Conservation (phyloP, 2,329 filamentous ascomycete genomes). For the Aspergillus latus region DNA sequence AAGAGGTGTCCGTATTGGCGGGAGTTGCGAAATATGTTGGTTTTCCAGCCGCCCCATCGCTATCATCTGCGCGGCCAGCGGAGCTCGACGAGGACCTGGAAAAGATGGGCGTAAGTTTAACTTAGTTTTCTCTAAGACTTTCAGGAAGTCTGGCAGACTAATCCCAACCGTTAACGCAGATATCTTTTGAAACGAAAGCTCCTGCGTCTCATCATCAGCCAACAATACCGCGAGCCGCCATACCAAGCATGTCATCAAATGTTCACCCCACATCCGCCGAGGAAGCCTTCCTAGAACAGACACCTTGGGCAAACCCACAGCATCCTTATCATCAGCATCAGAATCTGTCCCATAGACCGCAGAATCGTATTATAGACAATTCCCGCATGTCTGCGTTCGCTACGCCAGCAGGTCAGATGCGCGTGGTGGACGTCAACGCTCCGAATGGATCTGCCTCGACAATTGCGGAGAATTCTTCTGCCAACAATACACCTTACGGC, state of each 20-base stretch:
- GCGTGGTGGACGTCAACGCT: constrained; percentile 43
- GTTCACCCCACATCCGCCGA: constrained; percentile 59
- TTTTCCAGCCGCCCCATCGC: constrained; percentile 89
- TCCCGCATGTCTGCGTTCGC: constrained; percentile 38
- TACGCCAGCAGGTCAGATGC: constrained; percentile 47
- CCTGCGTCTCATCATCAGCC: constrained; percentile 28
- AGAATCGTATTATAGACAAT: constrained; percentile 34
- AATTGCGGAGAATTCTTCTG: constrained; percentile 47
- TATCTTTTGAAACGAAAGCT: constrained; percentile 30
- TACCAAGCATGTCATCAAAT: constrained; percentile 37
- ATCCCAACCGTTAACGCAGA: constrained; percentile 21
- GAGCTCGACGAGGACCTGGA: constrained; percentile 86
- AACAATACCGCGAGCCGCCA: constrained; percentile 29
- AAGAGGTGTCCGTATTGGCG: constrained; percentile 86
- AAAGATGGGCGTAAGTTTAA: constrained; percentile 75
- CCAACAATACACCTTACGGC: constrained; percentile 46
- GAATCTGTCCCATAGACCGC: constrained; percentile 39
- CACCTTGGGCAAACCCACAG: constrained; percentile 89
- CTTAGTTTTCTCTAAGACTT: neutral
- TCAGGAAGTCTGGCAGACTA: neutral
- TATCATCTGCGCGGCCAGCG: constrained; percentile 67
- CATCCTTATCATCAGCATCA: constrained; percentile 65
- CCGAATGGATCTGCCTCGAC: constrained; percentile 49
- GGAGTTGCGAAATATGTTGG: constrained; percentile 93
- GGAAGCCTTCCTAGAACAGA: constrained; percentile 85